Conservation (phyloP, 371 early-diverging fungal genomes). For the Mucor saturninus region DNA sequence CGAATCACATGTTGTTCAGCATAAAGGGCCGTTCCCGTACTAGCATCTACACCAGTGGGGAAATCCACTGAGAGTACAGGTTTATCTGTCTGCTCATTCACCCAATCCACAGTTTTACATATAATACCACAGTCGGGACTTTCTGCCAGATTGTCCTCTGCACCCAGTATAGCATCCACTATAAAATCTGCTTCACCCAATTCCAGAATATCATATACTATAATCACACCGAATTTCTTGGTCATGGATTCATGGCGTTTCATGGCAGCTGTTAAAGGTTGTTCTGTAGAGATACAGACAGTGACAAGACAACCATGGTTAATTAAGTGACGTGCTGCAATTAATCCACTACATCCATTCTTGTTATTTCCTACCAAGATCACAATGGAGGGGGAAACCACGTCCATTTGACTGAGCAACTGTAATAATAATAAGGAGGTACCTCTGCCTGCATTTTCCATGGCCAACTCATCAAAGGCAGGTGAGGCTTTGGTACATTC, state of each 20-base stretch:
- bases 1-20: constrained; percentile 42
- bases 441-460: constrained; percentile 83
- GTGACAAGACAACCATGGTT: constrained; percentile 76
- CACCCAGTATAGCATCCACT: constrained; percentile 77
- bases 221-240: constrained; percentile 39
- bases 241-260: constrained; percentile 52
- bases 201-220: constrained; percentile 21
- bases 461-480: constrained; percentile 11
- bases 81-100: constrained; percentile 60
- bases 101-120: constrained; percentile 72
- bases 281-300: constrained; percentile 61
- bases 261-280: constrained; percentile 35
- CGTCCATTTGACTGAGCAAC: constrained; percentile 62
- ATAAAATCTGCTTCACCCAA: constrained; percentile 62
- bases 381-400: constrained; percentile 69
- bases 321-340: constrained; percentile 73
- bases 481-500: constrained; percentile 36
- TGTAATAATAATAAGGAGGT: constrained; percentile 71
- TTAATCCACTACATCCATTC: constrained; percentile 73
- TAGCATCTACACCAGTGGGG: constrained; percentile 71
- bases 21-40: constrained; percentile 50
- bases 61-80: constrained; percentile 74
- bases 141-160: constrained; percentile 63
- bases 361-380: constrained; percentile 77
- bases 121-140: constrained; percentile 47